A percentile compares a stretch with the other conserved stretches of the same genome.
phyloP scores from a whole-genome alignment of 257 asterid species.

The Penstemon davidsonii region DNA sequence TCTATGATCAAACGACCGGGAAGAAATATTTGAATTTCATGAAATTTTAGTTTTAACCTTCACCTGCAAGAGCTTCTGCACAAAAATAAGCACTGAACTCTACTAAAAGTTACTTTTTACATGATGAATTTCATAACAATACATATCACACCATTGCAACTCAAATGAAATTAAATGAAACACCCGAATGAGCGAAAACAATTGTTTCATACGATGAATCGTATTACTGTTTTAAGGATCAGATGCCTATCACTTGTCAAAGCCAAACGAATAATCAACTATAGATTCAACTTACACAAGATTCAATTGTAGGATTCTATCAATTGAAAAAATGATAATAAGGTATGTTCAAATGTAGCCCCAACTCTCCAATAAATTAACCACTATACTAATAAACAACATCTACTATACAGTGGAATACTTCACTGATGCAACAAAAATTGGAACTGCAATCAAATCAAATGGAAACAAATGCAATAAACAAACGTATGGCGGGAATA shows the following conservation, averaged over 20 bases:
- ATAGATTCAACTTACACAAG: neutral
- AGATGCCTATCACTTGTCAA: neutral
- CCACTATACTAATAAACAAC: slow-evolving; percentile 16
- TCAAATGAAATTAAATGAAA: too few species aligned
- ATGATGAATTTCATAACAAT: too few species aligned
- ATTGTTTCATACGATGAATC: too few species aligned
- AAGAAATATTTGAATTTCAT: too few species aligned
- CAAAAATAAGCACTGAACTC: too few species aligned
- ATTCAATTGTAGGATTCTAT: neutral
- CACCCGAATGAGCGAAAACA: too few species aligned
- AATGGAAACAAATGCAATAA: neutral
- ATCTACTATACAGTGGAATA: slow-evolving; percentile 29
- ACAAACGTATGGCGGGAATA: neutral
- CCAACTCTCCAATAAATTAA: neutral
- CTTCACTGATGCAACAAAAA: slow-evolving; percentile 14
- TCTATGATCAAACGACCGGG: too few species aligned
- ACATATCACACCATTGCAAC: too few species aligned
- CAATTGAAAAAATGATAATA: neutral
- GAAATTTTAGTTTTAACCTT: too few species aligned
- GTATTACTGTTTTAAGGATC: too few species aligned
- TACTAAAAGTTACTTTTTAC: too few species aligned
- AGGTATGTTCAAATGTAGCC: neutral
- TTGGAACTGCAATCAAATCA: neutral
- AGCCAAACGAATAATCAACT: slow-evolving; percentile 1
- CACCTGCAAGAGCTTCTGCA: too few species aligned